A percentile compares a stretch with the other conserved stretches of the same genome.
Evolutionary conservation across 1,139 yeast genomes (phyloP).

Genomic region (Nakaseomyces delphensis): DNA sequence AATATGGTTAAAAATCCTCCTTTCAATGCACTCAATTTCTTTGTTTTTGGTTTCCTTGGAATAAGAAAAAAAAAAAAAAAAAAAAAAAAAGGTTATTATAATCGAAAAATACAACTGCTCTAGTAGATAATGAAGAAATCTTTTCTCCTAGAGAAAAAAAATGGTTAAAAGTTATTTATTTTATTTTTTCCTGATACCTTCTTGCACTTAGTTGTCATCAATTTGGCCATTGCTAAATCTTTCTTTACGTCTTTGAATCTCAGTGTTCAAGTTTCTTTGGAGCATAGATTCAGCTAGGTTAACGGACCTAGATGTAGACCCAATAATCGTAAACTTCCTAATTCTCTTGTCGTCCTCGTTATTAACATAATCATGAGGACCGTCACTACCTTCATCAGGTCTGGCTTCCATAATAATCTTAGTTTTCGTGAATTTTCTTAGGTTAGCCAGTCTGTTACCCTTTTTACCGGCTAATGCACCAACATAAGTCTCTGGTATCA

Average conservation of each 20-base stretch:
- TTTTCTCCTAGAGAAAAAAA: not conserved
- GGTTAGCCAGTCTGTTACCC: slow-evolving; percentile 81
- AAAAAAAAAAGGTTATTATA: too few species aligned
- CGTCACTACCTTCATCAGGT: slow-evolving; percentile 19
- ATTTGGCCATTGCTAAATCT: not conserved
- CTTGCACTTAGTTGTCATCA: not conserved
- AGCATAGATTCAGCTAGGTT: slow-evolving; percentile 26
- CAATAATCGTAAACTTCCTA: slow-evolving; percentile 65
- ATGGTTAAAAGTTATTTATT: too few species aligned
- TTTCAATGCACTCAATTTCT: not conserved
- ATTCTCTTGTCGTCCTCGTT: slow-evolving; percentile 58
- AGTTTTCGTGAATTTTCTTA: slow-evolving; percentile 73
- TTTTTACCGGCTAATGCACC: slow-evolving; percentile 88
- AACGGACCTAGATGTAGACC: slow-evolving; percentile 37
- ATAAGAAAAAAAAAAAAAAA: too few species aligned
- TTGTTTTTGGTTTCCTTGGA: not conserved
- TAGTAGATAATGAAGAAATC: too few species aligned
- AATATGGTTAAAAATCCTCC: too few species aligned
- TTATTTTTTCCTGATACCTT: not conserved
- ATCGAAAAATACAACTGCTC: too few species aligned
- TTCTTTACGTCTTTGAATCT: slow-evolving; percentile 52
- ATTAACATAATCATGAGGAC: slow-evolving; percentile 56
- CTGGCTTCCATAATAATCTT: slow-evolving; percentile 71
- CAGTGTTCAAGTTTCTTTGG: slow-evolving; percentile 58
- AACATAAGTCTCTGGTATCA: slow-evolving; percentile 73